phyloP scores from a whole-genome alignment of 139 green algal species.

The Chlamydomonas applanata region DNA sequence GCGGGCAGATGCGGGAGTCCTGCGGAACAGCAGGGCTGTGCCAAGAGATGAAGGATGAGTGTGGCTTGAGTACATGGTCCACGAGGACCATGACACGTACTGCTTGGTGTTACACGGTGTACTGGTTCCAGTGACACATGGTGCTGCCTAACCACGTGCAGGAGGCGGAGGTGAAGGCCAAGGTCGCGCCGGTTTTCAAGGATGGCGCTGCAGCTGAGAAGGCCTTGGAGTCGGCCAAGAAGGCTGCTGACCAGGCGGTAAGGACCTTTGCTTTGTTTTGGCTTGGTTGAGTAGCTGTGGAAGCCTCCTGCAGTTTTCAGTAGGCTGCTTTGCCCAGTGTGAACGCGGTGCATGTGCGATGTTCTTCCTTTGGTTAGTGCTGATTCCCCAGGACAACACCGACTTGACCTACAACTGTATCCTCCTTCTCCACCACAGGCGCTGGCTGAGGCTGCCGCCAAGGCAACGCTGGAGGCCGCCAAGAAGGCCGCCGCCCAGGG shows the following conservation, averaged over 20 bases:
- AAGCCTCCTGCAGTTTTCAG: background rate
- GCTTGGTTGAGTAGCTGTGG: too few relatives aligned
- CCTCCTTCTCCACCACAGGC: too few relatives aligned
- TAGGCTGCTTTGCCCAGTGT: background rate
- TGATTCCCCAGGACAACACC: too few relatives aligned
- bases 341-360: background rate
- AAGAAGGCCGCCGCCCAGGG: conserved; percentile 1
- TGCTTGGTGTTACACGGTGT: too few relatives aligned
- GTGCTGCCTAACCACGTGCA: background rate
- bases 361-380: too few relatives aligned
- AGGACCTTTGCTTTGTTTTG: too few relatives aligned
- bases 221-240: background rate
- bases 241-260: background rate
- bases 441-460: conserved; percentile 1
- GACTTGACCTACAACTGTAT: too few relatives aligned
- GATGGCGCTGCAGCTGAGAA: conserved; percentile 4
- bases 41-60: background rate
- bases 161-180: conserved; percentile 14
- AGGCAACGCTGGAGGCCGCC: conserved; percentile 6
- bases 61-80: too few relatives aligned
- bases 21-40: background rate
- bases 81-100: too few relatives aligned
- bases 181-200: conserved; percentile 4
- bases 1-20: too few relatives aligned
- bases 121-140: too few relatives aligned